Conservation (phyloP, 192 early-diverging fungal genomes). For the Mortierella alpina region DNA sequence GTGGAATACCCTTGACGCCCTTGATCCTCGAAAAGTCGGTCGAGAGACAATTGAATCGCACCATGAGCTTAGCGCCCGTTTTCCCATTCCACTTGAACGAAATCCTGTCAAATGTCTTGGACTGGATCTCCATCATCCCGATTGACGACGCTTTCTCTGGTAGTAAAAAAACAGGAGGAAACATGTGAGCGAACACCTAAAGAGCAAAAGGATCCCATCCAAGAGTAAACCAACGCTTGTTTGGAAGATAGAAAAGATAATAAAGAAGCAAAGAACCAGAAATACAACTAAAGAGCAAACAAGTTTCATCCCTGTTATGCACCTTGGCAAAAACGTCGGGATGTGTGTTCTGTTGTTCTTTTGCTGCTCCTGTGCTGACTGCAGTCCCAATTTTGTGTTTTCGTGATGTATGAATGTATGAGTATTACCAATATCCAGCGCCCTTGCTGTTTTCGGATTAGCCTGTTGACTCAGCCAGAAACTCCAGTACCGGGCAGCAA, state of each 20-base stretch:
- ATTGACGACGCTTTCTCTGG: constrained; percentile 65
- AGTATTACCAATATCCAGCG: constrained; percentile 72
- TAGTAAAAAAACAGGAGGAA: neutral
- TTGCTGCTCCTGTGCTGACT: neutral
- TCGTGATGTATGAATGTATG: neutral
- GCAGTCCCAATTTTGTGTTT: neutral
- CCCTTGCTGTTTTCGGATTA: constrained; percentile 65
- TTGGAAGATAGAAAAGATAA: neutral
- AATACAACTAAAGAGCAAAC: too few relatives aligned
- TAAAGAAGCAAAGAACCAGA: neutral
- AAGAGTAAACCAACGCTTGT: too few relatives aligned
- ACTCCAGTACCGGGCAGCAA: constrained; percentile 76
- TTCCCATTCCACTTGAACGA: constrained; percentile 79
- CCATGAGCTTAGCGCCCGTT: constrained; percentile 70
- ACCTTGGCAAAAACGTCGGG: too few relatives aligned
- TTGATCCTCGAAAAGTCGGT: constrained; percentile 86
- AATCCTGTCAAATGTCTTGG: constrained; percentile 73
- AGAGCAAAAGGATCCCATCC: too few relatives aligned
- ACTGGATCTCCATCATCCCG: constrained; percentile 66
- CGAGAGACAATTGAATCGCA: constrained; percentile 82
- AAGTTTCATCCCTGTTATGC: too few relatives aligned
- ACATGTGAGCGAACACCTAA: too few relatives aligned
- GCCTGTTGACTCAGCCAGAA: constrained; percentile 81
- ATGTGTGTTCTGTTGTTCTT: neutral
- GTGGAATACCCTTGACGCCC: constrained; percentile 83